Conservation (phyloP, 441 rosid genomes). For the Arabidopsis hybrid region DNA sequence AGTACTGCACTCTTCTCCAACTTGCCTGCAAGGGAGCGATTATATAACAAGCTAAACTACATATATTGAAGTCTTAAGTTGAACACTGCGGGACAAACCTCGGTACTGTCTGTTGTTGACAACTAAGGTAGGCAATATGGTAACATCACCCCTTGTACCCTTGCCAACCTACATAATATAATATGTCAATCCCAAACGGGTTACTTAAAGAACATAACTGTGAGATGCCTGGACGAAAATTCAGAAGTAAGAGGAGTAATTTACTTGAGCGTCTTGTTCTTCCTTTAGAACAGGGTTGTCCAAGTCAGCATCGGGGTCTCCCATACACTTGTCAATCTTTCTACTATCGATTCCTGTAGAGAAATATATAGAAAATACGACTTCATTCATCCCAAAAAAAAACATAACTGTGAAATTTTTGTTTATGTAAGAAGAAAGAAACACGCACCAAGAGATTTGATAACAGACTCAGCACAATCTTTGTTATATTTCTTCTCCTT, state of each 20-base stretch:
- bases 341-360: conserved; percentile 71
- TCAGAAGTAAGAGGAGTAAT: conserved; percentile 38
- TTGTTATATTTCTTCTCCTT: conserved; percentile 90
- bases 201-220: not conserved
- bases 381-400: not conserved
- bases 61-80: conserved; percentile 8
- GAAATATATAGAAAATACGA: not conserved
- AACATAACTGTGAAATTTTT: not conserved
- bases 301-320: conserved; percentile 74
- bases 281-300: conserved; percentile 86
- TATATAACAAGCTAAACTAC: conserved; percentile 25
- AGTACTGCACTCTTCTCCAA: conserved; percentile 92
- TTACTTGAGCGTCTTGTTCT: conserved; percentile 96
- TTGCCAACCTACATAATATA: conserved; percentile 80
- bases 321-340: conserved; percentile 92
- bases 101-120: conserved; percentile 97
- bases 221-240: conserved; percentile 37
- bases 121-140: conserved; percentile 98
- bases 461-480: conserved; percentile 80
- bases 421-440: conserved; percentile 30
- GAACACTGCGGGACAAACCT: conserved; percentile 54
- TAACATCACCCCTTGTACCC: conserved; percentile 98
- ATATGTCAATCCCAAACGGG: conserved; percentile 40
- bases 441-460: conserved; percentile 74
- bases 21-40: conserved; percentile 68